Evolutionary conservation across 2,329 filamentous ascomycete genomes (phyloP), one percentile per base, ranked within the genome.

Genomic region (Colletotrichum musicola): DNA sequence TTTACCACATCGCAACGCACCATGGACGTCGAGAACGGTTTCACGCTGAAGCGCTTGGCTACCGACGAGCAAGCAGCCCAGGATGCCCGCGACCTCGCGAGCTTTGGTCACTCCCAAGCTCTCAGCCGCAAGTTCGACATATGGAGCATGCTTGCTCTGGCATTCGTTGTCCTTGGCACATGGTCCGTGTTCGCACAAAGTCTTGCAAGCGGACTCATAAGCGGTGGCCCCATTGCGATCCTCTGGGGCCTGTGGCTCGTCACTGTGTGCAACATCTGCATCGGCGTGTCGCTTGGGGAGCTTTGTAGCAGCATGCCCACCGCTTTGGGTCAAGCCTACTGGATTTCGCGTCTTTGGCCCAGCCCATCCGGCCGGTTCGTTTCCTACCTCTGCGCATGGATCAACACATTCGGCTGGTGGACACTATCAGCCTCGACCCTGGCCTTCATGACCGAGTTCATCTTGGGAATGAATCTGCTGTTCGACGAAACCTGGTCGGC

Each of bases 351-450:
- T 9, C 76, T 86, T n/a, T 64, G 47, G 62, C 54, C 58, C 77
- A 81, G 79, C 53, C 76, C 66, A 72, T 72, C 14, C 0, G 87
- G 86, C 1, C 81, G 86, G 1, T 86, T 88, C 66, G 73, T 77
- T 3, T 86, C 84, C 1, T 89, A 89, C 72, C 81, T 89, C 77
- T 88, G 85, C 70, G 87, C 86, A 1, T 89, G 85, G 85, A 86
- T 88, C 73, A 89, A 89, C 74, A 87, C 83, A 0, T 88, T 88
- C 68, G 86, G 86, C 9, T 89, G 87, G 87, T 87, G 85, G 81
- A 84, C 86, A 0, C 75, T 89, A 65, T 84, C 84, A 0, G 87
- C 86, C 0, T 88, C 85, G 1, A 84, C 87, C 68, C 81, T 85
- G 25, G 86, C 85, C 13, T 89, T 89, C 72, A 88, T 89, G 85